A percentile compares a stretch with the other conserved stretches of the same genome.
These are phyloP conservation scores for Penicillium sp. DNA, from an alignment of 2,329 filamentous ascomycete genomes.

Conservation along the genomic window DNA sequence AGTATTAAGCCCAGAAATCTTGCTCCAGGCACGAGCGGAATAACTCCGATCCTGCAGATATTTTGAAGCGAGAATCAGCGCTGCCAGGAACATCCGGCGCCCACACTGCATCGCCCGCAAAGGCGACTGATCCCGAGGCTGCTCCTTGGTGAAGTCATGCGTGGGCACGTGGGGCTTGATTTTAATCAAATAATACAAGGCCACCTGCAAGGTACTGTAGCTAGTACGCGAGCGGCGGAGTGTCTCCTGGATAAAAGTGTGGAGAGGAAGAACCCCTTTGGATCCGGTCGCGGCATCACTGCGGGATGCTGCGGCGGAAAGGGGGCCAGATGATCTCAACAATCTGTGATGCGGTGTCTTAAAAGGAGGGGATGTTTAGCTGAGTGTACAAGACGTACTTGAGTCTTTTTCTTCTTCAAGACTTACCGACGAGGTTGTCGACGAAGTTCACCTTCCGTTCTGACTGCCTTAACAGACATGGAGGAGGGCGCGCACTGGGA, in stretches of 20 bases:
- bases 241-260: slow-evolving; percentile 97
- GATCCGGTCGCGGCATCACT: slow-evolving; percentile 63
- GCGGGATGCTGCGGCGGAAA: slow-evolving; percentile 76
- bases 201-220: slow-evolving; percentile 96
- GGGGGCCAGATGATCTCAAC: slow-evolving; percentile 94
- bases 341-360: slow-evolving; percentile 96
- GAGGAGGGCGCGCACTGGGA: slow-evolving; percentile 61
- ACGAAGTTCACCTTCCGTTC: slow-evolving; percentile 95
- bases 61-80: slow-evolving; percentile 93
- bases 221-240: slow-evolving; percentile 90
- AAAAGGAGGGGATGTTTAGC: slow-evolving; percentile 24
- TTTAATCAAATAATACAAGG: slow-evolving; percentile 90
- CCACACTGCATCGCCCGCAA: slow-evolving; percentile 87
- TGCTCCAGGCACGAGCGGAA: slow-evolving; percentile 96
- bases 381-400: slow-evolving; percentile 21
- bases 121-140: slow-evolving; percentile 68
- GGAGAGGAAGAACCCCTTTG: slow-evolving; percentile 80
- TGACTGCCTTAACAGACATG: slow-evolving; percentile 76
- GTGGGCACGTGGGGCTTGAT: slow-evolving; percentile 87
- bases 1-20: slow-evolving; percentile 94
- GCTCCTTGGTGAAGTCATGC: slow-evolving; percentile 82
- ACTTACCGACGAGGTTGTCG: slow-evolving; percentile 96
- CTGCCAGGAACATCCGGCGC: slow-evolving; percentile 93
- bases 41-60: slow-evolving; percentile 98
- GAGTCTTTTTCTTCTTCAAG: slow-evolving; percentile 33